Evolutionary conservation across 169 alveolate species (phyloP).

Genomic region (Plasmodium cynomolgi): DNA sequence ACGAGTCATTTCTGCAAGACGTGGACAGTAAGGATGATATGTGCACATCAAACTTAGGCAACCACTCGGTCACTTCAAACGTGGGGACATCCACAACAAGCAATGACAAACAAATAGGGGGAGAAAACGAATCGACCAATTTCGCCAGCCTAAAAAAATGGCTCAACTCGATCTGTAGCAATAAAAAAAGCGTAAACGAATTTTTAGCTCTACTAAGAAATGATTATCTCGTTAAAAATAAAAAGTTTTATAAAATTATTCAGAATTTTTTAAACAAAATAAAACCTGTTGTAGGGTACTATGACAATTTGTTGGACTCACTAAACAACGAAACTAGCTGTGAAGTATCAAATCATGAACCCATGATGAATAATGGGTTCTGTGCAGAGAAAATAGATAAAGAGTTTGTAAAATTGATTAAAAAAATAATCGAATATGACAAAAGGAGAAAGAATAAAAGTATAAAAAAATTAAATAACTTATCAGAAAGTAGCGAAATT

Average conservation of each 20-base stretch:
- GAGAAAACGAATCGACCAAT: background rate
- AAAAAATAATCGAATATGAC: constrained; percentile 69
- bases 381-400: constrained; percentile 42
- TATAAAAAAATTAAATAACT: constrained; percentile 20
- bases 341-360: background rate
- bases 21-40: background rate
- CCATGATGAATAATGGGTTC: background rate
- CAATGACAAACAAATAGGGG: background rate
- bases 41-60: background rate
- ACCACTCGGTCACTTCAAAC: background rate
- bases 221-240: constrained; percentile 27
- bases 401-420: constrained; percentile 44
- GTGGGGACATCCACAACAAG: background rate
- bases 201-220: constrained; percentile 35
- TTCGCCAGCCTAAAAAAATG: constrained; percentile 13
- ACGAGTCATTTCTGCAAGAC: background rate
- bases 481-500: background rate
- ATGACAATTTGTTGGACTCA: constrained; percentile 14
- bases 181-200: constrained; percentile 36
- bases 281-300: constrained; percentile 42
- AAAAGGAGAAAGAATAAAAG: constrained; percentile 43
- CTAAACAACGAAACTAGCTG: constrained; percentile 14
- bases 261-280: constrained; percentile 24
- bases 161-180: constrained; percentile 34
- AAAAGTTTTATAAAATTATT: constrained; percentile 28